A percentile compares a stretch with the other conserved stretches of the same genome.
Evolutionary conservation across 805 yeast species (phyloP).

Genomic region (Metschnikowia dekortorum): DNA sequence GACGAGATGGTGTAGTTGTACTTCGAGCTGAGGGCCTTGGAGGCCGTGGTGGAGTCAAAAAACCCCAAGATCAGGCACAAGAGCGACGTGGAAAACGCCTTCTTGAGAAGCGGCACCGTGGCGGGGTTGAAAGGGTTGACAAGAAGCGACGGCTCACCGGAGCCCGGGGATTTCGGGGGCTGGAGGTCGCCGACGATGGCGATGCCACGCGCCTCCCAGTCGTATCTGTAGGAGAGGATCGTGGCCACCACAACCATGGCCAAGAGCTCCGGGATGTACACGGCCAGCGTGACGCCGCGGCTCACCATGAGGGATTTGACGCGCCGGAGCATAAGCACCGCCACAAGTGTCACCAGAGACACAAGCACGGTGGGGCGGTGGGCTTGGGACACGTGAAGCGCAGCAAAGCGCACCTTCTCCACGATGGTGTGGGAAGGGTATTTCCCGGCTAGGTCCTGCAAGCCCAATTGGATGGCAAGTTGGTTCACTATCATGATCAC

Average conservation of each 20-base stretch:
- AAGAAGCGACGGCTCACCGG: background rate
- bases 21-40: conserved; percentile 28
- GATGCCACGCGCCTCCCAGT: conserved; percentile 27
- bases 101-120: conserved; percentile 20
- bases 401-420: conserved; percentile 11
- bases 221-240: conserved; percentile 19
- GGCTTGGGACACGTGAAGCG: conserved; percentile 4
- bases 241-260: conserved; percentile 30
- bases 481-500: conserved; percentile 64
- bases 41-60: conserved; percentile 34
- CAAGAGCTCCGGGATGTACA: conserved; percentile 30
- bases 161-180: background rate
- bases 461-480: conserved; percentile 46
- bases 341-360: conserved; percentile 18
- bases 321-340: conserved; percentile 21
- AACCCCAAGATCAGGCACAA: conserved; percentile 31
- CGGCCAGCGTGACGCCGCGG: conserved; percentile 15
- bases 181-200: conserved; percentile 27
- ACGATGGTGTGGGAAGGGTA: conserved; percentile 2
- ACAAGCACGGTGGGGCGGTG: conserved; percentile 13
- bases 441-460: conserved; percentile 12
- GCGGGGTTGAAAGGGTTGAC: conserved; percentile 23
- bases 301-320: conserved; percentile 18
- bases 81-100: conserved; percentile 27
- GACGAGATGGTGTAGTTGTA: conserved; percentile 30